phyloP scores from a whole-genome alignment of 805 yeast genomes.

The Sugiyamaella qingdaonensis region DNA sequence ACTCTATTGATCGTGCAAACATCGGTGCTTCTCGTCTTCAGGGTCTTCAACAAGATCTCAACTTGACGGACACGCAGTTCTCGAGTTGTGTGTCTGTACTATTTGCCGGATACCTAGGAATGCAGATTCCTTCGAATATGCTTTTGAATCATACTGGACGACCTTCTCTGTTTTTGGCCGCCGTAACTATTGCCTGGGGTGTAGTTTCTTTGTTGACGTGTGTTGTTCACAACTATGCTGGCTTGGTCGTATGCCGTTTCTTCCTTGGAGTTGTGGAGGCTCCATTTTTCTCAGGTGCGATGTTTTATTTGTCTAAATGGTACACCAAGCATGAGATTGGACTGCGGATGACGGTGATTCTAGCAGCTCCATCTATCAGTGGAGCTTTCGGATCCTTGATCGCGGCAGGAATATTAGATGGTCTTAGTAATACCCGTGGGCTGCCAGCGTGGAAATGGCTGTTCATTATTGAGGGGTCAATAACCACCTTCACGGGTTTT shows the following conservation, averaged over 20 bases:
- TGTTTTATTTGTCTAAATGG: slow-evolving; percentile 38
- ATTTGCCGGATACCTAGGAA: slow-evolving; percentile 30
- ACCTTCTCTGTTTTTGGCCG: slow-evolving; percentile 36
- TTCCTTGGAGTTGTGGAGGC: slow-evolving; percentile 42
- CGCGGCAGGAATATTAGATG: slow-evolving; percentile 38
- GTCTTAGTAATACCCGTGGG: slow-evolving; percentile 41
- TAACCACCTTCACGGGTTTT: slow-evolving; percentile 35
- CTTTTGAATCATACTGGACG: slow-evolving; percentile 32
- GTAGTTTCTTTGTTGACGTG: slow-evolving; percentile 32
- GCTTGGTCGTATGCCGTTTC: slow-evolving; percentile 35
- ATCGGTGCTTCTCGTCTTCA: slow-evolving; percentile 46
- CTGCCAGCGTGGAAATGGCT: slow-evolving; percentile 39
- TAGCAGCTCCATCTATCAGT: slow-evolving; percentile 34
- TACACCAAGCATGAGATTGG: slow-evolving; percentile 38
- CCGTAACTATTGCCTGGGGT: slow-evolving; percentile 39
- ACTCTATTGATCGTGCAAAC: slow-evolving; percentile 45
- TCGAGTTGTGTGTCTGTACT: slow-evolving; percentile 42
- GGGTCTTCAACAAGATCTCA: slow-evolving; percentile 40
- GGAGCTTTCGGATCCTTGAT: slow-evolving; percentile 38
- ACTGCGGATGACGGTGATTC: slow-evolving; percentile 37
- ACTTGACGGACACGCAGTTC: slow-evolving; percentile 40
- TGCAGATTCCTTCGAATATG: slow-evolving; percentile 40
- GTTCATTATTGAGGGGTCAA: slow-evolving; percentile 41
- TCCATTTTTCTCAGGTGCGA: slow-evolving; percentile 42
- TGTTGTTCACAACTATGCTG: slow-evolving; percentile 27